Evolutionary conservation across 352 stramenopile genomes (phyloP).

Genomic region (Hyphochytrium catenoides): DNA sequence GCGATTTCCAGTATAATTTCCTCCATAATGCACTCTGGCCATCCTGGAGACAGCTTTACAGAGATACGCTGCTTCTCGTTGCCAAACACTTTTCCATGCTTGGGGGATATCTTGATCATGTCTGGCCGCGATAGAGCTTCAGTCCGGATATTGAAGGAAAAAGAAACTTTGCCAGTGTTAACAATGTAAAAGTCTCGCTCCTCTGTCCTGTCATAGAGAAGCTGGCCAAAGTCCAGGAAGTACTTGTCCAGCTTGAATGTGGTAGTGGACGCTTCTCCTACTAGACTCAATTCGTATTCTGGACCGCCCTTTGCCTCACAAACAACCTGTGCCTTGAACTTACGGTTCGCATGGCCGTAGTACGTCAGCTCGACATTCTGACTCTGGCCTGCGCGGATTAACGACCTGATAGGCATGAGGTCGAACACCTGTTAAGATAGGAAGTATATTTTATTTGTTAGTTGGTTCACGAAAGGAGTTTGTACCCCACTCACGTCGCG

Average conservation of each 20-base stretch:
- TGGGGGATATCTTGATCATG: slow-evolving; percentile 47
- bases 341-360: slow-evolving; percentile 72
- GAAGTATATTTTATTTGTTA: too few species aligned
- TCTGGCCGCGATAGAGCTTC: slow-evolving; percentile 12
- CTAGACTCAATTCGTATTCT: slow-evolving; percentile 68
- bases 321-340: slow-evolving; percentile 58
- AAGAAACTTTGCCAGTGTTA: slow-evolving; percentile 77
- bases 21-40: slow-evolving; percentile 63
- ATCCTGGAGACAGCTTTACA: slow-evolving; percentile 55
- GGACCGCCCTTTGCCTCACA: slow-evolving; percentile 79
- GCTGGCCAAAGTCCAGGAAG: slow-evolving; percentile 71
- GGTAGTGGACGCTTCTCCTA: slow-evolving; percentile 69
- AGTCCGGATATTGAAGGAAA: slow-evolving; percentile 36
- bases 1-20: slow-evolving; percentile 71
- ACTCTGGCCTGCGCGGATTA: slow-evolving; percentile 53
- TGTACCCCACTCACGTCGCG: too few species aligned
- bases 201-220: slow-evolving; percentile 75
- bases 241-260: slow-evolving; percentile 71
- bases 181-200: slow-evolving; percentile 72
- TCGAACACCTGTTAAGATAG: slow-evolving; percentile 75
- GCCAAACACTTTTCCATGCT: slow-evolving; percentile 46
- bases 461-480: too few species aligned
- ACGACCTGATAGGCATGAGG: slow-evolving; percentile 69
- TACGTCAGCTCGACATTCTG: slow-evolving; percentile 79
- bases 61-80: slow-evolving; percentile 66